phyloP scores from a whole-genome alignment of 2,329 filamentous ascomycete genomes.

The Purpureocillium takamizusanense region DNA sequence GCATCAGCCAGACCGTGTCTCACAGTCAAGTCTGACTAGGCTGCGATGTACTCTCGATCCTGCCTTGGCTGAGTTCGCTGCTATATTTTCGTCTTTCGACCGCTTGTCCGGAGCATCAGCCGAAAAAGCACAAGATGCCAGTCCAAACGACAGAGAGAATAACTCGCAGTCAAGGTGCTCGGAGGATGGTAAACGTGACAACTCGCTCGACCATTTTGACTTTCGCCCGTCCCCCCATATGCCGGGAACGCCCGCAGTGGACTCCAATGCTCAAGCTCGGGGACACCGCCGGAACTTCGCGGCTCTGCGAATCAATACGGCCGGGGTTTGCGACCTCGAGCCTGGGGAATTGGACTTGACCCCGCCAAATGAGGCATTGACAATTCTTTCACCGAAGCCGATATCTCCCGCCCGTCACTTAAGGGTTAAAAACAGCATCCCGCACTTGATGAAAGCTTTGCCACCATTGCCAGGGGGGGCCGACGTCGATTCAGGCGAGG shows the following conservation, averaged over 20 bases:
- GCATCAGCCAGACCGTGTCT: conserved; percentile 3
- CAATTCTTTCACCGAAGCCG: conserved; percentile 36
- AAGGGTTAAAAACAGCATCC: conserved; percentile 38
- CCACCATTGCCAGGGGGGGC: conserved; percentile 32
- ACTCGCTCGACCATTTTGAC: background rate
- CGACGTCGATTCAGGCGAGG: background rate
- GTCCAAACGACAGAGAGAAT: background rate
- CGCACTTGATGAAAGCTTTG: conserved; percentile 42
- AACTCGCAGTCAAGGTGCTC: background rate
- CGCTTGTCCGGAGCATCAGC: conserved; percentile 14
- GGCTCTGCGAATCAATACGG: conserved; percentile 11
- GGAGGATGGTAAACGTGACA: background rate
- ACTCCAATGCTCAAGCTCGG: conserved; percentile 2
- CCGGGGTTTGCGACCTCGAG: conserved; percentile 4
- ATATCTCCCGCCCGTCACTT: conserved; percentile 36
- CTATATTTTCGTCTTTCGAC: conserved; percentile 18
- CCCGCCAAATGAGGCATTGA: conserved; percentile 10
- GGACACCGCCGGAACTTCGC: conserved; percentile 18
- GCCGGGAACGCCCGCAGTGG: background rate
- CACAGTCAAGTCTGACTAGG: conserved; percentile 6
- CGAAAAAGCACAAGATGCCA: conserved; percentile 10
- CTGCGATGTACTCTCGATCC: conserved; percentile 12
- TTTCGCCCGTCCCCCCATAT: conserved; percentile 3
- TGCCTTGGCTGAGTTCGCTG: conserved; percentile 16
- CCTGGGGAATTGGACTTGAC: conserved; percentile 1